Conservation (phyloP, 2,329 filamentous ascomycete genomes). For the Monilinia fructicola region DNA sequence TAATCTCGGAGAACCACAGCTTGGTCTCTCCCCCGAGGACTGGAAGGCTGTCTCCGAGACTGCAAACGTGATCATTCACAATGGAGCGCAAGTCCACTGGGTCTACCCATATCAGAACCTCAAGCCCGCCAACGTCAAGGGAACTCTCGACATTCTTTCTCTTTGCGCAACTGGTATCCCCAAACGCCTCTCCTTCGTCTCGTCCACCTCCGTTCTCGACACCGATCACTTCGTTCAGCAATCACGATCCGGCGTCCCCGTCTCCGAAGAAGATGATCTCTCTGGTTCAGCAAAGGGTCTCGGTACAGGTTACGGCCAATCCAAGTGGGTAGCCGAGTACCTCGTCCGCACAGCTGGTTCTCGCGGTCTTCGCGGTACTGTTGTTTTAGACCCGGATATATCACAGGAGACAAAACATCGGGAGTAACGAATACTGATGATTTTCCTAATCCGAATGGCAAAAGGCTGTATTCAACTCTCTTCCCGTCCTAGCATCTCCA, state of each 20-base stretch:
- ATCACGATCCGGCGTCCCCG: slow-evolving; percentile 63
- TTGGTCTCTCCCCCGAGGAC: slow-evolving; percentile 65
- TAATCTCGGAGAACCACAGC: slow-evolving; percentile 68
- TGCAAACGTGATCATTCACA: slow-evolving; percentile 76
- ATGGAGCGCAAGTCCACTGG: slow-evolving; percentile 82
- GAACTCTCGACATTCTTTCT: slow-evolving; percentile 71
- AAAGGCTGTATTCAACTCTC: slow-evolving; percentile 85
- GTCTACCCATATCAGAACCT: slow-evolving; percentile 73
- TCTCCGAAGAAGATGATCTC: slow-evolving; percentile 76
- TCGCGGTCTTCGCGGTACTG: slow-evolving; percentile 71
- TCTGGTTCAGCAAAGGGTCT: slow-evolving; percentile 73
- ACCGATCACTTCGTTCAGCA: slow-evolving; percentile 76
- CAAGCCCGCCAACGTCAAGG: slow-evolving; percentile 73
- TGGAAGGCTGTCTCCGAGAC: slow-evolving; percentile 66
- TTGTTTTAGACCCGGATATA: slow-evolving; percentile 84
- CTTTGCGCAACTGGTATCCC: slow-evolving; percentile 76
- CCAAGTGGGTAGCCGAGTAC: slow-evolving; percentile 74
- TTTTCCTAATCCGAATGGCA: slow-evolving; percentile 82
- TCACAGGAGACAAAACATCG: slow-evolving; percentile 68
- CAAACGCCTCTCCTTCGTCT: slow-evolving; percentile 80
- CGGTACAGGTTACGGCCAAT: slow-evolving; percentile 85
- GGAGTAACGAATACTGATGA: slow-evolving; percentile 82
- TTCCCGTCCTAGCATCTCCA: slow-evolving; percentile 72
- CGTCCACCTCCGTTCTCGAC: slow-evolving; percentile 80
- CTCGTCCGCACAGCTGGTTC: slow-evolving; percentile 76